These are phyloP conservation scores for Apophysomyces variabilis DNA, from an alignment of 371 early-diverging fungal species.

Conservation along the genomic window DNA sequence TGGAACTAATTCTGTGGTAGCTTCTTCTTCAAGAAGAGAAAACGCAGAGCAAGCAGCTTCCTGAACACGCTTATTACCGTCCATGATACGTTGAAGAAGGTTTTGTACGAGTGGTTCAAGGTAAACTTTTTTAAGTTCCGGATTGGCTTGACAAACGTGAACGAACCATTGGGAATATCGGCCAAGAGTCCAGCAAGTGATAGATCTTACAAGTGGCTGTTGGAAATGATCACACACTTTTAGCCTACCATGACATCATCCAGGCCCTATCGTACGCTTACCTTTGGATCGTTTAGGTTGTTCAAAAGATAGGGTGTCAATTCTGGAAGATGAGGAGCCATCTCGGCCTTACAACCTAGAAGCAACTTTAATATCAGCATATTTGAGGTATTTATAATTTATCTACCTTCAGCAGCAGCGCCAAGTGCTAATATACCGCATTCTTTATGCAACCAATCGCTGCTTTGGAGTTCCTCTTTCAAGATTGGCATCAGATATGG, in stretches of 20 bases:
- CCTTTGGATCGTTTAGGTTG: slow-evolving; percentile 81
- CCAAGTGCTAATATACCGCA: slow-evolving; percentile 96
- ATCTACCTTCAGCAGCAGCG: slow-evolving; percentile 89
- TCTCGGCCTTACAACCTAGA: slow-evolving; percentile 76
- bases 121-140: slow-evolving; percentile 67
- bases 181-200: slow-evolving; percentile 97
- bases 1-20: slow-evolving; percentile 73
- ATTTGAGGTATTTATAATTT: background rate
- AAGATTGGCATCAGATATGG: slow-evolving; percentile 85
- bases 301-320: slow-evolving; percentile 84
- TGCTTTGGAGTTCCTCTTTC: slow-evolving; percentile 75
- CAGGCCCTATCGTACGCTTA: slow-evolving; percentile 20
- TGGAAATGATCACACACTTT: background rate
- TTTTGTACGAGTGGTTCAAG: slow-evolving; percentile 82
- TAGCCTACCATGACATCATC: background rate
- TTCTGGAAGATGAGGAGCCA: slow-evolving; percentile 86
- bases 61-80: slow-evolving; percentile 93
- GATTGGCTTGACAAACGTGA: slow-evolving; percentile 50
- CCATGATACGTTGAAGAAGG: slow-evolving; percentile 77
- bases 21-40: slow-evolving; percentile 88
- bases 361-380: background rate
- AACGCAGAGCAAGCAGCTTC: slow-evolving; percentile 94
- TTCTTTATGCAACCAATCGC: slow-evolving; percentile 91
- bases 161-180: slow-evolving; percentile 90
- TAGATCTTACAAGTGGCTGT: slow-evolving; percentile 91